A percentile compares a stretch with the other conserved stretches of the same genome.
Conservation (phyloP, 202 grass and related monocot species). For the Zizania palustris region DNA sequence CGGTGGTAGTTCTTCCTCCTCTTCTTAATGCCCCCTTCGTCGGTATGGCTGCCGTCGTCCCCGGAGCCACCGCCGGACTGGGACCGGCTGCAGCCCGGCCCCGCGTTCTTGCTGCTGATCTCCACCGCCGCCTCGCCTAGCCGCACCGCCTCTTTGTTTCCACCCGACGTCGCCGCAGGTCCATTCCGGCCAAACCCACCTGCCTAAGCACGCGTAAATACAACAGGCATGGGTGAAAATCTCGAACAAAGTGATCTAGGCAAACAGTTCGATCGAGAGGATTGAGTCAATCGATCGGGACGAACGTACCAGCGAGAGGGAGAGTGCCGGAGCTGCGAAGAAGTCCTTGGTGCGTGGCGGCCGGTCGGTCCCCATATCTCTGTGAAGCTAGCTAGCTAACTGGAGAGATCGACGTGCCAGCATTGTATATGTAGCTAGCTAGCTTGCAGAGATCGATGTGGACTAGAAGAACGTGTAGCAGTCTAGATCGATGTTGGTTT, state of each 20-base stretch:
- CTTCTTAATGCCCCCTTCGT: slow-evolving; percentile 43
- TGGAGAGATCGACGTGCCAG: not conserved
- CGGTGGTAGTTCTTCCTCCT: slow-evolving; percentile 74
- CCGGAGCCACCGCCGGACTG: slow-evolving; percentile 47
- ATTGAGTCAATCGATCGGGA: not conserved
- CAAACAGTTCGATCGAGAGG: not conserved
- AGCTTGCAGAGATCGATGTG: too few species aligned
- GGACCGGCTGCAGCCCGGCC: slow-evolving; percentile 32
- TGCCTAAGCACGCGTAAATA: slow-evolving; percentile 38
- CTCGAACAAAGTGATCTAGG: not conserved
- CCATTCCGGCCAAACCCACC: slow-evolving; percentile 58
- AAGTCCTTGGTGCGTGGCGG: slow-evolving; percentile 60
- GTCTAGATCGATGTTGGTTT: not conserved
- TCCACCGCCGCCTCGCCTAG: slow-evolving; percentile 46
- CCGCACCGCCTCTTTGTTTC: slow-evolving; percentile 39
- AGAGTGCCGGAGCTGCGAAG: slow-evolving; percentile 78
- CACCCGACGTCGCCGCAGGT: slow-evolving; percentile 25
- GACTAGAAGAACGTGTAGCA: too few species aligned
- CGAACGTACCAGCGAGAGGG: slow-evolving; percentile 77
- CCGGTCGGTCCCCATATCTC: slow-evolving; percentile 49
- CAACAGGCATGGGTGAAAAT: not conserved
- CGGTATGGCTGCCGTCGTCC: slow-evolving; percentile 39
- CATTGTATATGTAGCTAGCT: too few species aligned
- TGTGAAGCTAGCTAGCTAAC: not conserved
- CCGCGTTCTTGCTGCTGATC: slow-evolving; percentile 64